Evolutionary conservation across 2,329 filamentous ascomycete species (phyloP), one percentile per base, ranked within the genome.

Genomic region (Hypoxylon sp.): DNA sequence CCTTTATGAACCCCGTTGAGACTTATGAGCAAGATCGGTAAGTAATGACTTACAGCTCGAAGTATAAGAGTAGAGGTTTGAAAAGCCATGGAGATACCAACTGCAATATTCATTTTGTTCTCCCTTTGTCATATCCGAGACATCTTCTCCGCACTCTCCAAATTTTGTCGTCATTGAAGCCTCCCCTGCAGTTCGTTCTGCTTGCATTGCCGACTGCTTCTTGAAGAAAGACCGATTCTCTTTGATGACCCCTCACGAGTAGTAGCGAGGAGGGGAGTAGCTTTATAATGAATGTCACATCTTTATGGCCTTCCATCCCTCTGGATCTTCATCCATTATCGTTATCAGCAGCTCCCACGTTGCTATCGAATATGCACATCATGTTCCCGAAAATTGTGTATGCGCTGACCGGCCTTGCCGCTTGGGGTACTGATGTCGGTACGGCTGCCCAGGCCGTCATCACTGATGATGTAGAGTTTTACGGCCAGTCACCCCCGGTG

Each of bases 401-500:
- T 22, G 41, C 51, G 22, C 20, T 67, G 24, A 47, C 20, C 2
- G 62, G 47, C 41, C 32, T 71, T 11, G 63, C 63, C 22, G 19
- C 51, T 8, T 63, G 55, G 37, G 54, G 57, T 4, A 37, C 54
- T 44, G 41, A 49, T 26, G 11, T 62, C 37, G 49, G 58, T 30
- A 34, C 54, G 5, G 39, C 43, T 19, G 70, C 65, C 10, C 70
- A 74, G 50, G 63, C 64, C 24, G 60, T 74, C 30, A 74, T 77
- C 52, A 73, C 72, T 0, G 65, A 72, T 49, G 77, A 79, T 54
- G 67, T 68, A 1, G 60, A 58, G 20, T 79, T 78, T 62, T 79
- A 78, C 59, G 77, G 76, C 34, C 70, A 77, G 59, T 79, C 77
- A 22, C 76, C 77, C 15, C 72, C 75, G 2, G 75, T 78, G 1